phyloP scores from a whole-genome alignment of 768 basidiomycete species.

The Podaxis sp. region DNA sequence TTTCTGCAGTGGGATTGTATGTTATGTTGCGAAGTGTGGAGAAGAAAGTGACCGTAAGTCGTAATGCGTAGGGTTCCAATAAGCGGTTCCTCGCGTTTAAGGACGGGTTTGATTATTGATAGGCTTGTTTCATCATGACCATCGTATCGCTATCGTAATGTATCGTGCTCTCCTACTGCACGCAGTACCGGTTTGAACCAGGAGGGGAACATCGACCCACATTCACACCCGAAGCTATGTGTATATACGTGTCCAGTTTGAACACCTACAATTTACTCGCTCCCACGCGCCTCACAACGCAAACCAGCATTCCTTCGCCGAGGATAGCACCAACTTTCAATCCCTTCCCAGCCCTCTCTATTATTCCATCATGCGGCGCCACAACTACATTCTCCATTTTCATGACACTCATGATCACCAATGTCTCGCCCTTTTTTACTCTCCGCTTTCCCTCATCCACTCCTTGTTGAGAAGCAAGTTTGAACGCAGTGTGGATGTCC shows the following conservation, averaged over 20 bases:
- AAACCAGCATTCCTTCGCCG: constrained; percentile 35
- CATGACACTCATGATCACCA: constrained; percentile 38
- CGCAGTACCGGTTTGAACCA: no score
- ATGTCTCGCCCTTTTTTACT: constrained; percentile 32
- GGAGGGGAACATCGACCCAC: no score
- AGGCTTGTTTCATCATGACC: no score
- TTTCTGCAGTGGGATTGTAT: constrained; percentile 47
- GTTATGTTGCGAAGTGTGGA: constrained; percentile 44
- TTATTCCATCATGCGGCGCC: constrained; percentile 29
- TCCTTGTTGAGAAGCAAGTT: constrained; percentile 3
- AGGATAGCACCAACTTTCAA: constrained; percentile 31
- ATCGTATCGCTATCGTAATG: no score
- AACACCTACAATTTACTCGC: constrained; percentile 8
- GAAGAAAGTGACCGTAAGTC: constrained; percentile 21
- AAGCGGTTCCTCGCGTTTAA: no score
- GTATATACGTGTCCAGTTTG: not conserved
- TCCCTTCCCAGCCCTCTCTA: constrained; percentile 32
- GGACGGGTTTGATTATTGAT: no score
- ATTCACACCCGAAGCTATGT: no score
- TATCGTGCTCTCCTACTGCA: no score
- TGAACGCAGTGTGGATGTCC: constrained; percentile 32
- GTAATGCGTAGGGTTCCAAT: constrained; percentile 7
- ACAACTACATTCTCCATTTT: constrained; percentile 39
- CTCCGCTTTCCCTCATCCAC: constrained; percentile 1
- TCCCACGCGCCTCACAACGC: constrained; percentile 20